phyloP scores from a whole-genome alignment of 176 grass and related monocot genomes.

The Oryza coarctata region DNA sequence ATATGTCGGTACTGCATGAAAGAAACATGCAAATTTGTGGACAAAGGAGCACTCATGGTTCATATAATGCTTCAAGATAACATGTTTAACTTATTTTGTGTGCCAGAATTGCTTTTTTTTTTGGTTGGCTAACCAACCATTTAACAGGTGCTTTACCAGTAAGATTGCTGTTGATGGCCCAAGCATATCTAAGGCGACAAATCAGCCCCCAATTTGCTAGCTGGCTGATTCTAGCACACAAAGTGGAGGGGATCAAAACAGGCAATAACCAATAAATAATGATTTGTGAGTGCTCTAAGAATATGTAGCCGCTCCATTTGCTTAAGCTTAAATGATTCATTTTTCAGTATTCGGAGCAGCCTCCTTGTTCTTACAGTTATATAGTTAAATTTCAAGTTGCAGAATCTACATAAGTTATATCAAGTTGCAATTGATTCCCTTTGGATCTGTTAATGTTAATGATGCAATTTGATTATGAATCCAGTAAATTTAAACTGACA shows the following conservation, averaged over 20 bases:
- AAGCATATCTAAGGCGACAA: slow-evolving; percentile 32
- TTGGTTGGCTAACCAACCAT: slow-evolving; percentile 33
- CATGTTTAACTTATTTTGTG: slow-evolving; percentile 24
- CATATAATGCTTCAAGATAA: slow-evolving; percentile 27
- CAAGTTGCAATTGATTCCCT: slow-evolving; percentile 17
- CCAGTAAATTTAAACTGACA: neutral
- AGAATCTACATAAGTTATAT: slow-evolving; percentile 13
- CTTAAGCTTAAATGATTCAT: slow-evolving; percentile 34
- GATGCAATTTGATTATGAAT: neutral
- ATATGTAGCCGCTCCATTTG: slow-evolving; percentile 20
- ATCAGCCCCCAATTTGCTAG: slow-evolving; percentile 35
- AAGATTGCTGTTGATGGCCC: slow-evolving; percentile 31
- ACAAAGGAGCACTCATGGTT: slow-evolving; percentile 11
- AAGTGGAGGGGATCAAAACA: slow-evolving; percentile 37
- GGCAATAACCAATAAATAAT: slow-evolving; percentile 16
- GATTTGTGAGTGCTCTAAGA: slow-evolving; percentile 33
- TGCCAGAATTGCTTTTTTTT: slow-evolving; percentile 33
- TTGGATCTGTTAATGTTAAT: slow-evolving; percentile 10
- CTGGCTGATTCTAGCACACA: slow-evolving; percentile 29
- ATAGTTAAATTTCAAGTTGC: slow-evolving; percentile 20
- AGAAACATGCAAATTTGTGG: neutral
- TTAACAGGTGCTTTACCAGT: slow-evolving; percentile 33
- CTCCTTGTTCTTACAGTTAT: slow-evolving; percentile 10
- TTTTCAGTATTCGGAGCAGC: slow-evolving; percentile 22
- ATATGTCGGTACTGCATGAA: neutral